These are phyloP conservation scores for Penstemon davidsonii DNA, from an alignment of 257 asterid genomes.

Conservation along the genomic window DNA sequence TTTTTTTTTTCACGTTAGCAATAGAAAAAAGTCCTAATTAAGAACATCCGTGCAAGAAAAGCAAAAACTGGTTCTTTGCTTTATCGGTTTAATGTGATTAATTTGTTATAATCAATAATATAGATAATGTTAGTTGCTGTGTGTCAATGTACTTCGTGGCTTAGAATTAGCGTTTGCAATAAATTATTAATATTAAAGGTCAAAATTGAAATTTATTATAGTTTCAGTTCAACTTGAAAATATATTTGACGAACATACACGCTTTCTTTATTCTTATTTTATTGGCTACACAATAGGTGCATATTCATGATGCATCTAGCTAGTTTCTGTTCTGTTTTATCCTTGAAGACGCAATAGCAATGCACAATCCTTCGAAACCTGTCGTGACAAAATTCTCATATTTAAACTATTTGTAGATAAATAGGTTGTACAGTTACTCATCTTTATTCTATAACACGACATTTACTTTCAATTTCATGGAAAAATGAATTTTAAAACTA, in stretches of 20 bases:
- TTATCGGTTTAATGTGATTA: neutral
- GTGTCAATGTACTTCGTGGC: too few species aligned
- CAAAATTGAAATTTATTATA: too few species aligned
- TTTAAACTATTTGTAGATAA: neutral
- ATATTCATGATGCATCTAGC: neutral
- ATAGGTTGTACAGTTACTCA: neutral
- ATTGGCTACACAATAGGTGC: neutral
- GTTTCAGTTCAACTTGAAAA: neutral
- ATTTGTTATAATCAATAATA: neutral
- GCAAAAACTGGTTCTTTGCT: conserved; percentile 2
- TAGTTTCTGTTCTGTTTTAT: neutral
- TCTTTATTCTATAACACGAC: neutral
- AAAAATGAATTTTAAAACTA: neutral
- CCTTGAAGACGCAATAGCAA: neutral
- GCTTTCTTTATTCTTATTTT: neutral
- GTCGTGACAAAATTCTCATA: neutral
- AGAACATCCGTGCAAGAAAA: conserved; percentile 1
- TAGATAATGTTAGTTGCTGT: too few species aligned
- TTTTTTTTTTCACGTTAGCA: neutral
- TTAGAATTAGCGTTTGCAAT: too few species aligned
- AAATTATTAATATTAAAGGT: too few species aligned
- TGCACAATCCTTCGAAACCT: neutral
- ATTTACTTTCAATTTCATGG: neutral
- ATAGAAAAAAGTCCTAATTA: neutral
- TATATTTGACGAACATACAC: conserved; percentile 10